phyloP scores from a whole-genome alignment of 306 rosid species.

The Dalbergia oliveri region DNA sequence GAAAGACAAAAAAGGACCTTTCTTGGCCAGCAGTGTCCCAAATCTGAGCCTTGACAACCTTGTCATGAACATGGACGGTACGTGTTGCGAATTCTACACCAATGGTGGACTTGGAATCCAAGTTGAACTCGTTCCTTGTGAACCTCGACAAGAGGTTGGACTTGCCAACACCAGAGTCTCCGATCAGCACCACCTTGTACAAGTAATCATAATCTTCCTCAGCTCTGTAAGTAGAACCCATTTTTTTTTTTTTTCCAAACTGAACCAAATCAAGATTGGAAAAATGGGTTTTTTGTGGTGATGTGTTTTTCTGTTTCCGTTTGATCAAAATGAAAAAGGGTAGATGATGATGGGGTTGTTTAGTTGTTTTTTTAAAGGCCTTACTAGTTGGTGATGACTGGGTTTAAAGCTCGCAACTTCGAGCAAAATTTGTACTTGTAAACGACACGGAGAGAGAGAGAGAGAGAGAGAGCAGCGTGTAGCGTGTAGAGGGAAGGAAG shows the following conservation, averaged over 20 bases:
- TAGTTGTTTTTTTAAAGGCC: background rate
- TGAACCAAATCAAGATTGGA: background rate
- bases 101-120: slow-evolving; percentile 80
- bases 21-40: slow-evolving; percentile 96
- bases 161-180: slow-evolving; percentile 88
- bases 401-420: slow-evolving; percentile 24
- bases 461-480: slow-evolving; percentile 19
- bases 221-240: slow-evolving; percentile 62
- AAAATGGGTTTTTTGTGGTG: background rate
- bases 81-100: slow-evolving; percentile 90
- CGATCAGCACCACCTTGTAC: slow-evolving; percentile 82
- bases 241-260: background rate
- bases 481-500: slow-evolving; percentile 34
- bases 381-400: background rate
- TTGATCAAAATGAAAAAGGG: slow-evolving; percentile 10
- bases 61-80: slow-evolving; percentile 67
- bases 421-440: background rate
- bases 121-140: slow-evolving; percentile 74
- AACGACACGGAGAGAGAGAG: background rate
- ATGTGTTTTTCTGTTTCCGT: background rate
- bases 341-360: background rate
- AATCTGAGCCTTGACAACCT: slow-evolving; percentile 83
- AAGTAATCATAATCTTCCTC: slow-evolving; percentile 83
- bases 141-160: slow-evolving; percentile 82
- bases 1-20: slow-evolving; percentile 50